Base-by-base conservation (phyloP, 257 asterid species). In the Lithospermum erythrorhizon region DNA sequence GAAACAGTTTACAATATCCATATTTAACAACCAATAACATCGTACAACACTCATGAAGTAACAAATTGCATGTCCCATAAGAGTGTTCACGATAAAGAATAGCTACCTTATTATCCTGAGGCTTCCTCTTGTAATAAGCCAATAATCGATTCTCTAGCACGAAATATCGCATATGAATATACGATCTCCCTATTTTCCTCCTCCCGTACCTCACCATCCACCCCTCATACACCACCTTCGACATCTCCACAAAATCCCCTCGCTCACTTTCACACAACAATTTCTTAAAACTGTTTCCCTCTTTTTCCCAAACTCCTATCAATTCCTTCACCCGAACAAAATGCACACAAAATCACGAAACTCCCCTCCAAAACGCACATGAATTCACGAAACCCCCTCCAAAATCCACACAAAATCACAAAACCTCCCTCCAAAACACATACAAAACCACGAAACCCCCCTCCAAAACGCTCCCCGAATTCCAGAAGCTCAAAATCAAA, bases 131-230 rank as follows among this genome's bases (percentile, higher is more conserved):
- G 81, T 87, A 89, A 65, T 84, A 89, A 59, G 97, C 90, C 73
- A 89, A 74, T 72, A 84, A 74, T 16, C 87, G 82, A 68, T 81
- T 68, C 79, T 87, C 95, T 0, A 87, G 91, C 69, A 89, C 94
- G 37, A 89, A 89, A 77, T 87, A 89, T 4, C 97, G 82, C 95
- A 84, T 84, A 71, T 89, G 97, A 64, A 89, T 83, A 66, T 54
- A 89, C 1, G 97, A 87, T 75, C 86, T 73, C 48, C 97, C 97
- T 61, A 87, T 87, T 77, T 84, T 86, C 80, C 95, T 81, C 67
- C 94, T 82, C 13, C 95, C 95, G 71, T 87, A 87, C 76, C 97
- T 81, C 81, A 87, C 97, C 94, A 87, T 78, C 97, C 95, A 86
- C 70, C 97, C 97, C 74, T 89, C 97, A 62, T 87, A 83, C 41